Base-by-base conservation (phyloP, 2,329 filamentous ascomycete genomes). In the Cercospora zeina region DNA sequence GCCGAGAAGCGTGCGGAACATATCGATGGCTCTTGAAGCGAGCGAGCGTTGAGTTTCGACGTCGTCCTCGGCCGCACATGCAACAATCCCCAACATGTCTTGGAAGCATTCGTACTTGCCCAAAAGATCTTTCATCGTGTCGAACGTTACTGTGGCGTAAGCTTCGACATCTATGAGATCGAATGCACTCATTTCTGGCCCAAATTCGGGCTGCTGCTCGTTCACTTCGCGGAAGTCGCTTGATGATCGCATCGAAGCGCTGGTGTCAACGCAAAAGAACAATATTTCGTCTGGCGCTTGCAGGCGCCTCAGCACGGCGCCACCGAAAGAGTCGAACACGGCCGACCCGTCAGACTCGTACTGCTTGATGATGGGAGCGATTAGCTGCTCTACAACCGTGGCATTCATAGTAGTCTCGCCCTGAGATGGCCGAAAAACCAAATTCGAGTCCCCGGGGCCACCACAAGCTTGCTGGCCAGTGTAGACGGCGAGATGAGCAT, bases 241-340 rank as follows among this genome's bases (percentile, higher is more conserved):
- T 1, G 68, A 45, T 0, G 54, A 9, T 7, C 55, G 24, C 75
- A 77, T 77, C 36, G 73, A 75, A 1, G 64, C 55, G 45, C 72
- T 75, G 21, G 71, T 69, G 61, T 77, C 75, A 2, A 77, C 74
- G 55, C 70, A 73, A 47, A 77, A 70, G 50, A 77, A 69, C 4
- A 74, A 45, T 6, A 76, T 57, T 61, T 77, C 76, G 21, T 76
- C 73, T 14, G 76, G 75, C 13, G 64, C 50, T 10, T 70, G 68
- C 2, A 73, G 36, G 24, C 67, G 68, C 37, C 71, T 69, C 24
- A 71, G 62, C 14, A 65, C 63, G 0, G 68, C 63, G 14, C 70
- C 71, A 4, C 75, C 74, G 31, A 73, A 71, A 1, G 71, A 63
- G 58, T 77, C 74, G 51, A 77, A 77, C 2, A 74, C 68, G 14